These are phyloP conservation scores for Triglochin maritima DNA, from an alignment of 106 monocot species.

Conservation along the genomic window DNA sequence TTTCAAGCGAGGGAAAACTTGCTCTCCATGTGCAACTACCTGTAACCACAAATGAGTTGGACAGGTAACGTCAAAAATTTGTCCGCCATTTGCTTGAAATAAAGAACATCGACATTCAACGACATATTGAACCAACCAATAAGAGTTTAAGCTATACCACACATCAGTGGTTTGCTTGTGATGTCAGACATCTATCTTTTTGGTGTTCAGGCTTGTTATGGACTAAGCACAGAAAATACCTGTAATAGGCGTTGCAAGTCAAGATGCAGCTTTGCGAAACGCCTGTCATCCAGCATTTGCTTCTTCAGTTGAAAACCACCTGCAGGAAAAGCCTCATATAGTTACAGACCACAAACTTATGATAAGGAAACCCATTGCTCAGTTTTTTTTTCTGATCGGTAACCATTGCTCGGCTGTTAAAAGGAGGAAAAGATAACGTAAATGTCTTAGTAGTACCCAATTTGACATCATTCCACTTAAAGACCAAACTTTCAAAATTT, in stretches of 20 bases:
- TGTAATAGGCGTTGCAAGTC: slow-evolving; percentile 82
- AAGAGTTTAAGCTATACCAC: too few relatives aligned
- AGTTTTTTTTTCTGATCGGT: too few relatives aligned
- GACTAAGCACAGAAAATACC: slow-evolving; percentile 14
- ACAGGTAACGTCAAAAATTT: not conserved
- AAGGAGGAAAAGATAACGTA: too few relatives aligned
- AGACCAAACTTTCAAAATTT: too few relatives aligned
- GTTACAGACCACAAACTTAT: not conserved
- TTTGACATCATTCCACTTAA: too few relatives aligned
- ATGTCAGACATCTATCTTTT: not conserved
- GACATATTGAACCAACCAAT: too few relatives aligned
- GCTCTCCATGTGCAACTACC: slow-evolving; percentile 91
- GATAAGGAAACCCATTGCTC: not conserved
- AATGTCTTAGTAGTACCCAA: too few relatives aligned
- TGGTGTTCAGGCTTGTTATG: not conserved
- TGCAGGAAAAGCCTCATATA: slow-evolving; percentile 8
- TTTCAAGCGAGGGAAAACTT: slow-evolving; percentile 92
- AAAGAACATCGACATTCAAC: too few relatives aligned
- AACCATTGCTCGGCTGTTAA: too few relatives aligned
- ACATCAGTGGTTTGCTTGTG: not conserved
- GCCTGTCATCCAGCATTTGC: slow-evolving; percentile 90
- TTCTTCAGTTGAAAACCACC: slow-evolving; percentile 74
- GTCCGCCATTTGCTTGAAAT: not conserved
- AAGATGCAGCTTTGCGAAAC: slow-evolving; percentile 88
- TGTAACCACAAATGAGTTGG: slow-evolving; percentile 14